phyloP scores from a whole-genome alignment of 192 early-diverging fungal genomes.

The Coemansia sp. region DNA sequence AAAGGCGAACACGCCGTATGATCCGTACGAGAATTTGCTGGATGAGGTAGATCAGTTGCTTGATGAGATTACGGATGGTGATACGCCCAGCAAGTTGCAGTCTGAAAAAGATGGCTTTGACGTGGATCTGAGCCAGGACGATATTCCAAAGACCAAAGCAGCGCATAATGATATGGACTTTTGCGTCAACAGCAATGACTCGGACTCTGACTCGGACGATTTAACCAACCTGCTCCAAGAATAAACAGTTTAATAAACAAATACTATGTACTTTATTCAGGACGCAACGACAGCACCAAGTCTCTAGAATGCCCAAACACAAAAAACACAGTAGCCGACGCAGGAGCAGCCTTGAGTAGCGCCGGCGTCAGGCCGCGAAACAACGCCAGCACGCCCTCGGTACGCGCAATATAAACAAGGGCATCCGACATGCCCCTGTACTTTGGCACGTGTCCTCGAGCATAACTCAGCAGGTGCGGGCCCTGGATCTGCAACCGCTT shows the following conservation, averaged over 20 bases:
- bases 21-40: slow-evolving; percentile 52
- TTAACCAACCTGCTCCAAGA: slow-evolving; percentile 24
- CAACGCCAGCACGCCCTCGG: slow-evolving; percentile 80
- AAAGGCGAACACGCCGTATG: slow-evolving; percentile 20
- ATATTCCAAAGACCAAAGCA: neutral
- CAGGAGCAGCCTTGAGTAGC: slow-evolving; percentile 82
- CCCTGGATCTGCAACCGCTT: slow-evolving; percentile 82
- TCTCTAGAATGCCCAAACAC: slow-evolving; percentile 71
- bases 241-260: neutral
- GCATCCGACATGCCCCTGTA: slow-evolving; percentile 66
- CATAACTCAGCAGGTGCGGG: slow-evolving; percentile 62
- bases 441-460: slow-evolving; percentile 62
- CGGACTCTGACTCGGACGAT: slow-evolving; percentile 31
- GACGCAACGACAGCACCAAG: slow-evolving; percentile 41
- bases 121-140: slow-evolving; percentile 1
- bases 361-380: slow-evolving; percentile 88
- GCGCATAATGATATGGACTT: slow-evolving; percentile 26
- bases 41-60: slow-evolving; percentile 56
- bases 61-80: slow-evolving; percentile 47
- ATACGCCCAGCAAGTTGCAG: neutral
- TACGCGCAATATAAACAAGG: slow-evolving; percentile 62
- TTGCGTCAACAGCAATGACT: slow-evolving; percentile 20
- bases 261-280: neutral
- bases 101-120: neutral
- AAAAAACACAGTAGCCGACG: slow-evolving; percentile 84